Conservation (phyloP, 1,284 basidiomycete species). For the Ganoderma lingzhi region DNA sequence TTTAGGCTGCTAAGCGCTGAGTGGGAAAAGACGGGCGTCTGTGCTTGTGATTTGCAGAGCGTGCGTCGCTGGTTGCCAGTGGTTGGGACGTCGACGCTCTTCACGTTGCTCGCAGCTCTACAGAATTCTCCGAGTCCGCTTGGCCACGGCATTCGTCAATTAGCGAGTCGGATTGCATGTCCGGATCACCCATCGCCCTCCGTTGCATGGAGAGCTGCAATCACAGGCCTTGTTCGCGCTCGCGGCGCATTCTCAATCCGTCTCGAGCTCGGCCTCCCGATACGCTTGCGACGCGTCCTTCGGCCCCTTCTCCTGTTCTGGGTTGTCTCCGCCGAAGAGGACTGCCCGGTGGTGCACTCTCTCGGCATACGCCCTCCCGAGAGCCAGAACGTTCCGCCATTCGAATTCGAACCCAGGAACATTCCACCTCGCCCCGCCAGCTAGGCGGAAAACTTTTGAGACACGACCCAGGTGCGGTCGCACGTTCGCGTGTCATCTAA, state of each 20-base stretch:
- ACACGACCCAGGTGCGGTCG: neutral
- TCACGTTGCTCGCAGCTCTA: neutral
- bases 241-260: neutral
- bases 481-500: neutral
- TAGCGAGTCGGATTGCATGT: neutral
- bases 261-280: conserved; percentile 5
- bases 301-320: neutral
- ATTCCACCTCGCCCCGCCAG: neutral
- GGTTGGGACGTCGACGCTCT: neutral
- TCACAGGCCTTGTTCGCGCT: conserved; percentile 21
- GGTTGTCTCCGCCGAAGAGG: neutral
- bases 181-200: neutral
- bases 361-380: neutral
- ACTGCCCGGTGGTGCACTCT: neutral
- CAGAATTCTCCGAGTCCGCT: neutral
- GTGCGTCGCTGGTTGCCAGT: neutral
- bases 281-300: neutral
- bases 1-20: neutral
- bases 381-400: neutral
- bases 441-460: neutral
- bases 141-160: neutral
- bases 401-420: neutral
- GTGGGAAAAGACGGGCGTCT: neutral
- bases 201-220: neutral
- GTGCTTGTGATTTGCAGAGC: neutral